Evolutionary conservation across 306 rosid genomes (phyloP).

Genomic region (Begonia peltatifolia): DNA sequence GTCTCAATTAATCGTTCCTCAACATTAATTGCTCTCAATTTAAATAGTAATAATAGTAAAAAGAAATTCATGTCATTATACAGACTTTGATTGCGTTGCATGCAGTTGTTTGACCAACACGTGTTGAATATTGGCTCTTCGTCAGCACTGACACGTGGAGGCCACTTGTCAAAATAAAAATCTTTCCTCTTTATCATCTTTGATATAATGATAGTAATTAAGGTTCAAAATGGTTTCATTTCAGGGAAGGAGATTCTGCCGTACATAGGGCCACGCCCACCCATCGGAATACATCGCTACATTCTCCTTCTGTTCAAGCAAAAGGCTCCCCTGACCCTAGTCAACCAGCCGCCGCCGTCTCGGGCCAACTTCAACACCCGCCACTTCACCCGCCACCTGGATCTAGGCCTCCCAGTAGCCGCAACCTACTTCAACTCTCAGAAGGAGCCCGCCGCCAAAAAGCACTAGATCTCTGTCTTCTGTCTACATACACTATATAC

Average conservation of each 20-base stretch:
- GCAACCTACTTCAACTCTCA: slow-evolving; percentile 80
- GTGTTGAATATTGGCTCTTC: too few species aligned
- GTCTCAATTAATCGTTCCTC: too few species aligned
- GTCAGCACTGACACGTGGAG: too few species aligned
- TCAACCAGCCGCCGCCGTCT: slow-evolving; percentile 37
- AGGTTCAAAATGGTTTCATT: not conserved
- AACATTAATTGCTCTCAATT: too few species aligned
- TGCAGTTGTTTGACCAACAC: too few species aligned
- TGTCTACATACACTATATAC: too few species aligned
- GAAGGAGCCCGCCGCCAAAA: slow-evolving; percentile 55
- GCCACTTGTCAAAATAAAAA: too few species aligned
- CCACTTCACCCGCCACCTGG: slow-evolving; percentile 34
- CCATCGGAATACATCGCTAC: slow-evolving; percentile 72
- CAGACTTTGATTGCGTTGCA: too few species aligned
- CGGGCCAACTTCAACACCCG: slow-evolving; percentile 73
- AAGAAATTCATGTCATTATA: too few species aligned
- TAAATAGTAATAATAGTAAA: too few species aligned
- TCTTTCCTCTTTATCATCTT: too few species aligned
- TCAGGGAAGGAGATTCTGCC: slow-evolving; percentile 69
- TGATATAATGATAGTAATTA: too few species aligned
- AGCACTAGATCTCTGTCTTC: not conserved
- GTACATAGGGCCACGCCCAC: slow-evolving; percentile 58
- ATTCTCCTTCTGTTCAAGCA: slow-evolving; percentile 58
- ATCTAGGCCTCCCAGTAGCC: slow-evolving; percentile 65
- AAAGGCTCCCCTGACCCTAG: slow-evolving; percentile 30